Evolutionary conservation across 2,329 filamentous ascomycete species (phyloP).

Genomic region (Microcyclosporella mali): DNA sequence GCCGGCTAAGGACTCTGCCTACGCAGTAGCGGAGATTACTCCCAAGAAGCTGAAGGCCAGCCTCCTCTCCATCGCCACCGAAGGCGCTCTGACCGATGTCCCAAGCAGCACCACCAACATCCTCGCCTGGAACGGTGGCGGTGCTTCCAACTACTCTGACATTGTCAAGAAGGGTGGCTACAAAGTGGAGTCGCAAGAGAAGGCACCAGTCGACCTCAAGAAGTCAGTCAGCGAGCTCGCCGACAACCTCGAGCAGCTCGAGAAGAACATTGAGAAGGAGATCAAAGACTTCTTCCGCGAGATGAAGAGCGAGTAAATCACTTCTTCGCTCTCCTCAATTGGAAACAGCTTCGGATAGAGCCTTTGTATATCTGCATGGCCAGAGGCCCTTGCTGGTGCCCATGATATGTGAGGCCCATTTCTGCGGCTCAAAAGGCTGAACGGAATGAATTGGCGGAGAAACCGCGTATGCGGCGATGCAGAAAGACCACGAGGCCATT

Average conservation of each 20-base stretch:
- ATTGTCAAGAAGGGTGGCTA: conserved; percentile 35
- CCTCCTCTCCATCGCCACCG: conserved; percentile 76
- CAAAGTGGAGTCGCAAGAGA: conserved; percentile 25
- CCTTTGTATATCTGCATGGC: no score
- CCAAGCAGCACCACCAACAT: conserved; percentile 85
- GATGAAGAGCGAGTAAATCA: conserved; percentile 18
- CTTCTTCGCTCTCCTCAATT: neutral
- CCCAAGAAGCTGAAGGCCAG: conserved; percentile 90
- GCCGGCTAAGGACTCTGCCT: conserved; percentile 82
- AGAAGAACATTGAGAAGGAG: conserved; percentile 34
- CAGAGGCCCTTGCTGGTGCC: no score
- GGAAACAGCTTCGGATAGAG: no score
- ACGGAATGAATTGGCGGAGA: no score
- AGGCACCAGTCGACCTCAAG: conserved; percentile 9
- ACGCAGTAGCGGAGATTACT: conserved; percentile 79
- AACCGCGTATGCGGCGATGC: no score
- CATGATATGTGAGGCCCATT: no score
- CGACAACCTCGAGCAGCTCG: conserved; percentile 36
- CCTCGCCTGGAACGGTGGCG: conserved; percentile 98
- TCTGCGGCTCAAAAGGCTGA: no score
- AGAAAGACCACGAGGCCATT: no score
- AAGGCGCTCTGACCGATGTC: conserved; percentile 71
- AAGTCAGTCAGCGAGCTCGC: conserved; percentile 38
- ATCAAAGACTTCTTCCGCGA: conserved; percentile 43
- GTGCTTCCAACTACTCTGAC: conserved; percentile 74